A percentile compares a stretch with the other conserved stretches of the same genome.
phyloP scores from a whole-genome alignment of 495 filamentous ascomycete genomes.

The Penicillium odoratum region DNA sequence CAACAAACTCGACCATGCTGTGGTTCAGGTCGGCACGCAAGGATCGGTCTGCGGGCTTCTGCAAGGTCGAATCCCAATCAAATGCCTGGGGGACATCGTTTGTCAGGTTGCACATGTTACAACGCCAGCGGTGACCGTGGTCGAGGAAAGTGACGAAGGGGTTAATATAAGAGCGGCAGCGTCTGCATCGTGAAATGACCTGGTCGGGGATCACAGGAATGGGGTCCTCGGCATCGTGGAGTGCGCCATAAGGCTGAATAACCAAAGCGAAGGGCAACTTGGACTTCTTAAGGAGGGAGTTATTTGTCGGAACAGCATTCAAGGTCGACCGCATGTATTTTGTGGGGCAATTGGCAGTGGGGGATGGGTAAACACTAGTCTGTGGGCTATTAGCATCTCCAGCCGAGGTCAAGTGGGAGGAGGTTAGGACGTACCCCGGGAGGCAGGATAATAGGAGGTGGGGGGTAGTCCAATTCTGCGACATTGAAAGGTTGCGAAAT shows the following conservation, averaged over 20 bases:
- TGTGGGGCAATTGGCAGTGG: constrained; percentile 85
- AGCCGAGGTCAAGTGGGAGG: neutral
- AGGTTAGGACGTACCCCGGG: constrained; percentile 69
- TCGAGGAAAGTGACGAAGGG: constrained; percentile 95
- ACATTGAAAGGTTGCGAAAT: constrained; percentile 92
- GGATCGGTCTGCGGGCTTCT: constrained; percentile 88
- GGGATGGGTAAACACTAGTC: constrained; percentile 90
- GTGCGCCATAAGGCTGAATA: constrained; percentile 90
- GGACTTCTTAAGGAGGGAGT: constrained; percentile 92
- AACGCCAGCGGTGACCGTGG: constrained; percentile 96
- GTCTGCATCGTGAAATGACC: constrained; percentile 92
- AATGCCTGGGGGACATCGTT: constrained; percentile 99
- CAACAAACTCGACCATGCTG: constrained; percentile 92
- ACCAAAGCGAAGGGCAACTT: constrained; percentile 93
- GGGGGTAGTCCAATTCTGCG: constrained; percentile 86
- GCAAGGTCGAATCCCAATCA: constrained; percentile 90
- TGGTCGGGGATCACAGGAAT: constrained; percentile 94
- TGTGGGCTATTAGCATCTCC: constrained; percentile 42
- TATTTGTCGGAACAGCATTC: constrained; percentile 87
- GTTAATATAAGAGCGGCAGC: constrained; percentile 97
- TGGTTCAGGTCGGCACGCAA: constrained; percentile 89
- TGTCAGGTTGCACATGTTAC: constrained; percentile 99
- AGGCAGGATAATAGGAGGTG: constrained; percentile 86
- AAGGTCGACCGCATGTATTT: constrained; percentile 96
- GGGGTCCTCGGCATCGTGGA: constrained; percentile 88